phyloP scores from a whole-genome alignment of 371 early-diverging fungal genomes.

The Lichtheimia ornata region DNA sequence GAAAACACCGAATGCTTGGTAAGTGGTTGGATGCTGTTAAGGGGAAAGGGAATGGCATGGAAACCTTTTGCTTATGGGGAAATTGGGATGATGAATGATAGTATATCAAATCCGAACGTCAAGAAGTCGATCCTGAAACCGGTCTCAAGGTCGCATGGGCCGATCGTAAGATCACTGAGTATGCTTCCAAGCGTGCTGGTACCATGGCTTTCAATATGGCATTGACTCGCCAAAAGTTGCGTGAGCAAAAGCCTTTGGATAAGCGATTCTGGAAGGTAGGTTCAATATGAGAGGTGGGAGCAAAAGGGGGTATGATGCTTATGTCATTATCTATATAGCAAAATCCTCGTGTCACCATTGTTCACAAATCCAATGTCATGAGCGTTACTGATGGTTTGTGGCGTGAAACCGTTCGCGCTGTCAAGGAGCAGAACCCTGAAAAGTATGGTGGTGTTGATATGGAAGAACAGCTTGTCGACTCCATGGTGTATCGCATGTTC shows the following conservation, averaged over 20 bases:
- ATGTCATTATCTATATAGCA: conserved; percentile 8
- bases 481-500: conserved; percentile 97
- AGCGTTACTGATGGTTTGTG: conserved; percentile 93
- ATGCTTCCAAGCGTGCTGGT: conserved; percentile 84
- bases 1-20: conserved; percentile 98
- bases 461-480: conserved; percentile 94
- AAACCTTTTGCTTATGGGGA: neutral
- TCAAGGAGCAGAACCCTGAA: conserved; percentile 65
- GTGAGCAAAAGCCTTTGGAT: conserved; percentile 58
- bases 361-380: conserved; percentile 96
- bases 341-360: conserved; percentile 86
- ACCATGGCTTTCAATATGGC: conserved; percentile 90
- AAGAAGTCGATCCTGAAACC: conserved; percentile 64
- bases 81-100: too few species aligned
- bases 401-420: conserved; percentile 83
- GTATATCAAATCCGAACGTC: conserved; percentile 86
- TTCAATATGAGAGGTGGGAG: neutral
- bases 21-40: conserved; percentile 24
- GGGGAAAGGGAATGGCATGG: neutral
- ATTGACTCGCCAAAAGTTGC: conserved; percentile 72
- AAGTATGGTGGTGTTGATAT: conserved; percentile 65
- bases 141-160: conserved; percentile 80
- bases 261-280: conserved; percentile 67
- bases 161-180: conserved; percentile 86
- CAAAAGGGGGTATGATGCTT: neutral